Conservation (phyloP, 108 stramenopile species). For the Skeletonema costatum region DNA sequence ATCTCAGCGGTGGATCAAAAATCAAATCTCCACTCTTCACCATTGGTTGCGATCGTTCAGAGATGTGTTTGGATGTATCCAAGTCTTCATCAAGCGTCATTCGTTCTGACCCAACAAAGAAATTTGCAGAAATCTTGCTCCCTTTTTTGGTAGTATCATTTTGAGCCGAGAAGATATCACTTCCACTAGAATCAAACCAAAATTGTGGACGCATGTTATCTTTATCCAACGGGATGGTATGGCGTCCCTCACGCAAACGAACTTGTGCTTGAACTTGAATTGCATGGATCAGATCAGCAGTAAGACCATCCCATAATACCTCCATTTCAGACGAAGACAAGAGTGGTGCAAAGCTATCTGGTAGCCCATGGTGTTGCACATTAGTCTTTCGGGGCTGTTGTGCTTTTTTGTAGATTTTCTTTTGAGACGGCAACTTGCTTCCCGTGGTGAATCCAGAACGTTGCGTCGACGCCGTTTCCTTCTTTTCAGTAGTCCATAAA, state of each 20-base stretch:
- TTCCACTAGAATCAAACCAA: conserved; percentile 48
- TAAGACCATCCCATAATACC: conserved; percentile 62
- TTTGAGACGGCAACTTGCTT: neutral
- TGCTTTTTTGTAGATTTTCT: conserved; percentile 10
- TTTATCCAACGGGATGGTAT: conserved; percentile 82
- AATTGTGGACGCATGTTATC: conserved; percentile 83
- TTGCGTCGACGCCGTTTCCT: neutral
- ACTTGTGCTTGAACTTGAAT: conserved; percentile 61
- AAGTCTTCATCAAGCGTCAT: conserved; percentile 72
- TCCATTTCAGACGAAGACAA: conserved; percentile 82
- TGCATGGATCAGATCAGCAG: conserved; percentile 84
- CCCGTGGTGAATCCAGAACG: conserved; percentile 1
- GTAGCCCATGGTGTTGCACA: conserved; percentile 51
- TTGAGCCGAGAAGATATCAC: neutral
- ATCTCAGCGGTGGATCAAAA: conserved; percentile 77
- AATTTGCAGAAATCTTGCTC: conserved; percentile 61
- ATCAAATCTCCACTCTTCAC: conserved; percentile 71
- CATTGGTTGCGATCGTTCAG: conserved; percentile 69
- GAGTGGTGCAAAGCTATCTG: conserved; percentile 89
- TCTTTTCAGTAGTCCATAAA: conserved; percentile 4
- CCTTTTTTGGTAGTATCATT: conserved; percentile 29
- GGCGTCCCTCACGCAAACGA: conserved; percentile 65
- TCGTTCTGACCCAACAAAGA: conserved; percentile 67
- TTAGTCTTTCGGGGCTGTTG: conserved; percentile 13
- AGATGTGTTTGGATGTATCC: conserved; percentile 59